A percentile compares a stretch with the other conserved stretches of the same genome.
Evolutionary conservation across 257 asterid species (phyloP).

Genomic region (Nicotiana sylvestris): DNA sequence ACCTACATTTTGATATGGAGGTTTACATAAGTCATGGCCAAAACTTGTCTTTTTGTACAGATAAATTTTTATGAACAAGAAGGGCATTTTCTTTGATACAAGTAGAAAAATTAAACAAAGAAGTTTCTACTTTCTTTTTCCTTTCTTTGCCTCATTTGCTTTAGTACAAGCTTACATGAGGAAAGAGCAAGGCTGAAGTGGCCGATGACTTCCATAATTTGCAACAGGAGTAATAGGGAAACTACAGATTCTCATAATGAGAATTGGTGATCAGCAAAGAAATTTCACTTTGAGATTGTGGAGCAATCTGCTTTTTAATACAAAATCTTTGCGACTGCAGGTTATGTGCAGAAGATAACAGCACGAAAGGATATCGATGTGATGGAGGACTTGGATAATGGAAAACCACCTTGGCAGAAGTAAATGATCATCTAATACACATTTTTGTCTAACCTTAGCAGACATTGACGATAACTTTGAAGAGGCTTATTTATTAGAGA

Average conservation of each 20-base stretch:
- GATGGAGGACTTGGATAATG: constrained; percentile 75
- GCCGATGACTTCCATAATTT: neutral
- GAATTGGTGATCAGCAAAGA: neutral
- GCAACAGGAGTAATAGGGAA: neutral
- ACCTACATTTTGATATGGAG: neutral
- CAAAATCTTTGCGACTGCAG: constrained; percentile 36
- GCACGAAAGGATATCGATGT: constrained; percentile 64
- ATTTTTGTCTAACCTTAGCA: neutral
- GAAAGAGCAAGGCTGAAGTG: neutral
- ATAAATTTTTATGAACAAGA: neutral
- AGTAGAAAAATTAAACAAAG: neutral
- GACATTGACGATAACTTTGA: neutral
- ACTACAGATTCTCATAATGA: neutral
- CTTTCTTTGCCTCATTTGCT: too few species aligned
- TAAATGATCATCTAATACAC: neutral
- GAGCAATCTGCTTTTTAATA: neutral
- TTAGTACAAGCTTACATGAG: neutral
- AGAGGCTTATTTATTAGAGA: neutral
- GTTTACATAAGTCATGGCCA: neutral
- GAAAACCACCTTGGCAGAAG: neutral
- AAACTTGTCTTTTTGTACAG: neutral
- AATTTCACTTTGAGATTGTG: neutral
- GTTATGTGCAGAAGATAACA: constrained; percentile 91
- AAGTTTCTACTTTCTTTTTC: too few species aligned
- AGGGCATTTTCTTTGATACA: neutral